A percentile compares a stretch with the other conserved stretches of the same genome.
These are phyloP conservation scores for Aureobasidium subglaciale DNA, from an alignment of 2,329 filamentous ascomycete genomes.

Conservation along the genomic window DNA sequence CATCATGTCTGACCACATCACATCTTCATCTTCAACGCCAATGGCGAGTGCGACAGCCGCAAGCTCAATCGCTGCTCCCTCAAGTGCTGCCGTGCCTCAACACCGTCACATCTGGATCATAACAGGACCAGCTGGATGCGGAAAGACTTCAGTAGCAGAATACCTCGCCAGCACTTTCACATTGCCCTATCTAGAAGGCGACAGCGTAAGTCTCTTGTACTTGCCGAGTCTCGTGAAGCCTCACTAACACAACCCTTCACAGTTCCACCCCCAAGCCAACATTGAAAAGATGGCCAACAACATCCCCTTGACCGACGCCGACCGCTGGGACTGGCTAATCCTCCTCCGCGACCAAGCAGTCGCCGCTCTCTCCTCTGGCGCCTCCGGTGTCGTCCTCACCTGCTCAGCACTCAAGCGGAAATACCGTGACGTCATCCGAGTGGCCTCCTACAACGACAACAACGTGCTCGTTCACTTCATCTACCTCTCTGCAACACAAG, in stretches of 20 bases:
- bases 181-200: slow-evolving; percentile 45
- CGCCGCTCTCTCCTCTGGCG: slow-evolving; percentile 24
- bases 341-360: slow-evolving; percentile 41
- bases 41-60: not conserved
- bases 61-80: not conserved
- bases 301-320: slow-evolving; percentile 78
- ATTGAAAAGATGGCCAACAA: slow-evolving; percentile 81
- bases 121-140: slow-evolving; percentile 47
- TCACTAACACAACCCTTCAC: not conserved
- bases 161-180: slow-evolving; percentile 37
- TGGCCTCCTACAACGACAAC: slow-evolving; percentile 41
- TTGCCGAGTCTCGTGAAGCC: not conserved
- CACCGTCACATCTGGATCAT: slow-evolving; percentile 46
- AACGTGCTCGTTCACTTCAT: slow-evolving; percentile 69
- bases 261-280: slow-evolving; percentile 46
- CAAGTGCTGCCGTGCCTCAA: slow-evolving; percentile 17
- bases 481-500: slow-evolving; percentile 74
- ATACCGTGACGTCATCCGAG: slow-evolving; percentile 67
- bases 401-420: slow-evolving; percentile 96
- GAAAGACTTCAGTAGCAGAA: slow-evolving; percentile 47
- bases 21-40: not conserved
- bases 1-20: not conserved
- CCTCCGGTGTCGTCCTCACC: slow-evolving; percentile 73
- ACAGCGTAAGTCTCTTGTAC: slow-evolving; percentile 34
- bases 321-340: slow-evolving; percentile 94